phyloP scores from a whole-genome alignment of 129 eudicot species.

The Oenanthe sinensis region DNA sequence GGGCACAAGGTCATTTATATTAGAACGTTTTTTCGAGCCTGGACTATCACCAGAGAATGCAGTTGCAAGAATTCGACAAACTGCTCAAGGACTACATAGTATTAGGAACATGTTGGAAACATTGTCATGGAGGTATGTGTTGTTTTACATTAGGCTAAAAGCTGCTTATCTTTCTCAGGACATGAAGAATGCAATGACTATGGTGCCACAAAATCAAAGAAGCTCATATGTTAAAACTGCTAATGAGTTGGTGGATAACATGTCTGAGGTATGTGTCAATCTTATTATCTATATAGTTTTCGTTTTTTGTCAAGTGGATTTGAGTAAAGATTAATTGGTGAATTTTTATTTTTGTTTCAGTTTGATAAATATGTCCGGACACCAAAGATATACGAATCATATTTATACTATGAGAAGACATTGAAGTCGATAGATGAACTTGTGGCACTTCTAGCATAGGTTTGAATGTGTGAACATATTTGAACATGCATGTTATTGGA shows the following conservation, averaged over 20 bases:
- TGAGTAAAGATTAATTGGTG: constrained; percentile 1
- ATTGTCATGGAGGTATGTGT: constrained; percentile 83
- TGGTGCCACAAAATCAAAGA: constrained; percentile 37
- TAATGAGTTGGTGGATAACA: constrained; percentile 74
- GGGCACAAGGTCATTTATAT: constrained; percentile 67
- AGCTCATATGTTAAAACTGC: constrained; percentile 56
- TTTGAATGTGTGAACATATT: neutral
- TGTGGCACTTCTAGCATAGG: constrained; percentile 52
- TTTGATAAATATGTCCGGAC: constrained; percentile 62
- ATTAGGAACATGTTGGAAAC: constrained; percentile 76
- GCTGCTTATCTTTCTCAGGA: constrained; percentile 67
- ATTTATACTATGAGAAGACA: constrained; percentile 81
- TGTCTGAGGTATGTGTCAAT: constrained; percentile 45
- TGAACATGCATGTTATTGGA: neutral
- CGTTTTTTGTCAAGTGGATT: neutral
- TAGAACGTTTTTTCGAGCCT: constrained; percentile 70
- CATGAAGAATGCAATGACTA: constrained; percentile 50
- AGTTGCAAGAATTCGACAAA: constrained; percentile 60
- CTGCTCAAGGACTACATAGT: constrained; percentile 73
- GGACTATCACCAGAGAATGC: constrained; percentile 83
- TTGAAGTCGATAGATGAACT: constrained; percentile 74
- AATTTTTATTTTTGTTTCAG: constrained; percentile 27
- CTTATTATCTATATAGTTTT: neutral
- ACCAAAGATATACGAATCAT: constrained; percentile 76
- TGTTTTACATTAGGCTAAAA: constrained; percentile 67